phyloP scores from a whole-genome alignment of 805 yeast species.

The Yarrowia divulgata region DNA sequence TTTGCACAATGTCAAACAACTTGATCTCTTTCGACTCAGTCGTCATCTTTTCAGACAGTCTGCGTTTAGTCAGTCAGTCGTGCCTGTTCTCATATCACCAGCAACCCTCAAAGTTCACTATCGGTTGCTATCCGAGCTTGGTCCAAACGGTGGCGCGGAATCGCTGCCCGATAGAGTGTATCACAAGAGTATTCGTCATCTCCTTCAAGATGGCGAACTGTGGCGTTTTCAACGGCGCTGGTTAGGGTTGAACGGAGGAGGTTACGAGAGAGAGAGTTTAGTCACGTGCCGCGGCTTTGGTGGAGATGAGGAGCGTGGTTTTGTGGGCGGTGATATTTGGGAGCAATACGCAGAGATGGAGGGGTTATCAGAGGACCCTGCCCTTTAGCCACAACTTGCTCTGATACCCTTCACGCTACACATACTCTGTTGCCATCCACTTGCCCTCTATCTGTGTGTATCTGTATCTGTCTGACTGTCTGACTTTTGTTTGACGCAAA shows the following conservation, averaged over 20 bases:
- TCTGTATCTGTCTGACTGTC: too few relatives aligned
- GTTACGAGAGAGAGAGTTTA: background rate
- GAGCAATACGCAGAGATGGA: too few relatives aligned
- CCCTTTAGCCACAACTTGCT: too few relatives aligned
- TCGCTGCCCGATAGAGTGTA: slow-evolving; percentile 23
- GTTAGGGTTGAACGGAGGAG: background rate
- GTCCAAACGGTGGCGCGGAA: slow-evolving; percentile 9
- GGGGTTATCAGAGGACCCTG: too few relatives aligned
- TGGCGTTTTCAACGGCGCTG: slow-evolving; percentile 13
- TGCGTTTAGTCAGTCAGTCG: too few relatives aligned
- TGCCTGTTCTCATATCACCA: too few relatives aligned
- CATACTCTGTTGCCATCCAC: background rate
- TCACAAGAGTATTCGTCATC: background rate
- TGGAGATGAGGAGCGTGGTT: too few relatives aligned
- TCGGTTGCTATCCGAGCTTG: slow-evolving; percentile 1
- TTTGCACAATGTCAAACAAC: too few relatives aligned
- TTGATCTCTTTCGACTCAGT: too few relatives aligned
- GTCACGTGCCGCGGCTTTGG: background rate
- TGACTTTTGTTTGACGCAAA: background rate
- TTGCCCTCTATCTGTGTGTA: background rate
- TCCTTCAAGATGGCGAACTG: background rate
- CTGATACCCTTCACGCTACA: too few relatives aligned
- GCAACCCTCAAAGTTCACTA: background rate
- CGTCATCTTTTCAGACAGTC: too few relatives aligned
- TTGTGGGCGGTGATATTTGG: too few relatives aligned